phyloP scores from a whole-genome alignment of 495 filamentous ascomycete species.

The Aspergillus biplanus region DNA sequence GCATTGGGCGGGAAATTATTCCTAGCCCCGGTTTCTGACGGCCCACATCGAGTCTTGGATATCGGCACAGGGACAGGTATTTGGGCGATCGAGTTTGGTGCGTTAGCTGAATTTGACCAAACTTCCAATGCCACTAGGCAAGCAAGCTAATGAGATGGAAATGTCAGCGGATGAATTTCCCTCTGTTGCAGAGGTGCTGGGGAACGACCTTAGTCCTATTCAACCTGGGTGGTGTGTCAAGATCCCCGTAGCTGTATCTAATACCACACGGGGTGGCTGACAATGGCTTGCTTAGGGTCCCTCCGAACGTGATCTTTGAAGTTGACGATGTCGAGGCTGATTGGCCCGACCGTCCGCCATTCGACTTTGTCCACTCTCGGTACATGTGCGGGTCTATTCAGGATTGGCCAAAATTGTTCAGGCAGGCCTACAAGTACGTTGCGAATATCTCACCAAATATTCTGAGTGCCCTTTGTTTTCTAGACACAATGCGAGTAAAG shows the following conservation, averaged over 20 bases:
- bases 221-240: conserved; percentile 32
- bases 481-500: too few species aligned
- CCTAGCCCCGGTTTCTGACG: conserved; percentile 41
- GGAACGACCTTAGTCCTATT: conserved; percentile 34
- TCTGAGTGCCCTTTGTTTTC: too few species aligned
- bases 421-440: conserved; percentile 18
- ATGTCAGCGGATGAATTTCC: conserved; percentile 12
- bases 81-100: conserved; percentile 54
- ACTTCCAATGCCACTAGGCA: background rate
- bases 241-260: background rate
- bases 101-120: background rate
- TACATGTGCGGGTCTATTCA: conserved; percentile 53
- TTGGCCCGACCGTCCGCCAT: conserved; percentile 48
- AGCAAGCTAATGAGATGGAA: background rate
- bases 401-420: conserved; percentile 50
- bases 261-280: background rate
- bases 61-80: conserved; percentile 52
- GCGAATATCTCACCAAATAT: too few species aligned
- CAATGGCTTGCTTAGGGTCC: conserved; percentile 32
- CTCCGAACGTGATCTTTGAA: conserved; percentile 55
- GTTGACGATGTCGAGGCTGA: conserved; percentile 52
- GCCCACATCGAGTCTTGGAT: conserved; percentile 43
- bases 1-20: conserved; percentile 34
- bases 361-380: conserved; percentile 61
- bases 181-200: conserved; percentile 21